Base-by-base conservation (phyloP, 257 asterid species). In the Solanum rostratum region DNA sequence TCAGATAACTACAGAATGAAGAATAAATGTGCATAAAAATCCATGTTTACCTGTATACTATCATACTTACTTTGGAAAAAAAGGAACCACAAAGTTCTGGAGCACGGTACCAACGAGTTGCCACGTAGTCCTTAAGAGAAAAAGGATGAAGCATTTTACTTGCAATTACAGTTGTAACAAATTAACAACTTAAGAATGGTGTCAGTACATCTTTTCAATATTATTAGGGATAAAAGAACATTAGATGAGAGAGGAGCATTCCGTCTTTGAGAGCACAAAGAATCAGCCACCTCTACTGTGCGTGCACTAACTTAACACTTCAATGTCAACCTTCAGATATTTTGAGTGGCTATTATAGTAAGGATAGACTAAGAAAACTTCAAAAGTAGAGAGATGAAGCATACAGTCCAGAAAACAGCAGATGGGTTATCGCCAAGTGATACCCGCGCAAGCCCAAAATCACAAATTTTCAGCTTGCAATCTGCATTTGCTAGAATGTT, bases 1-100 rank as follows among this genome's bases (percentile, higher is more conserved):
- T 78, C 43, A 78, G 39, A 78, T 78, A 30, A 16, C 10, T 9
- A 29, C 29, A 69, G 79, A 69, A 8, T 37, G 18, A 19, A 29
- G 19, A 68, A 37, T 37, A 69, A 69, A 27, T 55, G 43, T 71
- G 73, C 55, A 57, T 27, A 39, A 27, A 20, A 74, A 71, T 60
- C 55, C 49, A 55, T 37, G 79, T 54, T 65, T 74, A 85, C 88
- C 80, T 69, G 80, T 59, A 74, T 19, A 16, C 79, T 18, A 89
- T 20, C 84, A 74, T 85, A 88, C 98, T 91, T 89, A 96, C 99
- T 91, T 89, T 97, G 89, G 98, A 97, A 88, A 91, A 97, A 86
- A 97, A 97, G 65, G 98, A 97, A 81, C 99, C 99, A 85, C 99
- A 97, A 88, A 97, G 99, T 88, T 97, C 99, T 85, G 98, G 99